Base-by-base conservation (phyloP, 148 eudicot species). In the Fagopyrum tataricum region DNA sequence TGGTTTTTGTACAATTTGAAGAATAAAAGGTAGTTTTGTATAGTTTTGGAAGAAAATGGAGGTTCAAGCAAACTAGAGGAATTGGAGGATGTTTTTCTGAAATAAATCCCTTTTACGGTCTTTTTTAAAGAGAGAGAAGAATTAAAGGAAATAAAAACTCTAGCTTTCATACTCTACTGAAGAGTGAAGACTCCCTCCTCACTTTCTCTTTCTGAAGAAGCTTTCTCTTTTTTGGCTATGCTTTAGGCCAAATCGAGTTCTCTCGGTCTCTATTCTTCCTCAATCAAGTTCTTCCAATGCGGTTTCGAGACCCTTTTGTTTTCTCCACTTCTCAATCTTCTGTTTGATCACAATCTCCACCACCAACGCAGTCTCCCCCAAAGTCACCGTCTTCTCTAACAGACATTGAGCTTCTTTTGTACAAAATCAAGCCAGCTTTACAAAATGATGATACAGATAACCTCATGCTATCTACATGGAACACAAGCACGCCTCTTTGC, bases 401-500 rank as follows among this genome's bases (percentile, higher is more conserved):
- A 11, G 98, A 94, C 72, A 82, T 88, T 48, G 84, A 79, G 73
- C 83, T 94, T 21, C 79, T 94, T 2, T 46, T 94, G 4, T 70
- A 18, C 74, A 91, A 87, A 75, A 83, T 94, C 72, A 94, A 94
- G 66, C 90, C 93, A 7, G 58, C 86, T 7, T 79, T 94, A 43
- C 91, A 89, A 72, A 31, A 31, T 31, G 44, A 85, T 5, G 42
- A 64, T 64, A 7, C 69, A 64, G 84, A 79, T 41, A 94, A 87
- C 76, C 64, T 87, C 4, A 70, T 89, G 4, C 70, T 94, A n/a
- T 77, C 85, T 44, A 80, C 96, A 44, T 94, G 98, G 98, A 88
- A 88, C 77, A 78, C 79, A 31, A 82, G 83, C 31, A 67, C 76
- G 0, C 98, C 98, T 1, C 87, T 94, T 55, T 94, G 98, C 39